Conservation (phyloP, 1,139 yeast genomes). For the Suhomyces taliae region DNA sequence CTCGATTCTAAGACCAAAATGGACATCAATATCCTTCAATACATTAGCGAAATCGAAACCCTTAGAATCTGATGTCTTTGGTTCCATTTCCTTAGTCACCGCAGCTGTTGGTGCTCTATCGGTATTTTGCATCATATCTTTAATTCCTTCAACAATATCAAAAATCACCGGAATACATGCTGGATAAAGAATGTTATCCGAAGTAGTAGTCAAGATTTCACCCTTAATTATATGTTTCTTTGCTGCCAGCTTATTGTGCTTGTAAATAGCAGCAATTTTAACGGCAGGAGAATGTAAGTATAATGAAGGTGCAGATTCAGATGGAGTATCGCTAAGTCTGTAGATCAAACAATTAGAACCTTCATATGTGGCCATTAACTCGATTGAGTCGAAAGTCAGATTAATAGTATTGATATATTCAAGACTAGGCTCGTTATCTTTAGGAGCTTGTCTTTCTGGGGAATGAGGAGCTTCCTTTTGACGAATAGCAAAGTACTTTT, state of each 20-base stretch:
- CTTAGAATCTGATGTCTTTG: constrained; percentile 2
- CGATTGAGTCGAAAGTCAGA: constrained; percentile 45
- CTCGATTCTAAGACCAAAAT: constrained; percentile 63
- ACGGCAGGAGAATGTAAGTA: constrained; percentile 78
- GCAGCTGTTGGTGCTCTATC: not conserved
- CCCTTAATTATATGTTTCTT: constrained; percentile 49
- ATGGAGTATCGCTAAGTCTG: constrained; percentile 44
- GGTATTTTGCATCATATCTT: constrained; percentile 33
- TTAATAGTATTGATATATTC: constrained; percentile 26
- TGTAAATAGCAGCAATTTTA: constrained; percentile 44
- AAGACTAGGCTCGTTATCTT: constrained; percentile 2
- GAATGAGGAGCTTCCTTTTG: constrained; percentile 3
- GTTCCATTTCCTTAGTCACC: not conserved
- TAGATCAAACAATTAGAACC: constrained; percentile 67
- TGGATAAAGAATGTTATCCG: constrained; percentile 69
- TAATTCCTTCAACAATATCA: constrained; percentile 53
- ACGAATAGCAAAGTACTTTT: constrained; percentile 32
- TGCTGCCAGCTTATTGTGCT: constrained; percentile 23
- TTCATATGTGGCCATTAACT: constrained; percentile 57
- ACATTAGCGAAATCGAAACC: constrained; percentile 34
- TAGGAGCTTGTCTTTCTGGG: not conserved
- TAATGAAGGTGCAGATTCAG: constrained; percentile 53
- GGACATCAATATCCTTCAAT: constrained; percentile 58
- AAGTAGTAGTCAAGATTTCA: constrained; percentile 65
- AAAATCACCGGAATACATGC: constrained; percentile 76